Base-by-base conservation (phyloP, 2,329 filamentous ascomycete genomes). In the Fusarium sp. region DNA sequence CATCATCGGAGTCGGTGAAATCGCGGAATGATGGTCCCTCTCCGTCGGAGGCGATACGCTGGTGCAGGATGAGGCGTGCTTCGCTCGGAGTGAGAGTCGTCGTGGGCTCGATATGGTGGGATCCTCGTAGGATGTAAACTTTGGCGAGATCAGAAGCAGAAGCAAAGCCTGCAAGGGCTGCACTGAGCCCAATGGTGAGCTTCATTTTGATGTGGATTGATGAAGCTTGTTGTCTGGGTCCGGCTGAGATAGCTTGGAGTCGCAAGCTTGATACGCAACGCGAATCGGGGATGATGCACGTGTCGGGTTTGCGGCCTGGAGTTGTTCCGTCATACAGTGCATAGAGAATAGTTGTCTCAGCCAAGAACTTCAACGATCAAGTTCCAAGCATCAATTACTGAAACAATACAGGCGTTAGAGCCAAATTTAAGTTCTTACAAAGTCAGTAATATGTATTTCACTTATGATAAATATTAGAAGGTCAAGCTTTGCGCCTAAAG, bases 11-110 rank as follows among this genome's bases (percentile, higher is more conserved):
- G 29, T 80, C 77, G 40, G 81, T 83, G 54, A 84, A 81, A 73
- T 83, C 85, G 76, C 80, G 83, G 74, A 82, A 81, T 71, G 82
- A 83, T 70, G 84, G 83, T 68, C 83, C 85, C 75, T 83, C 83
- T 74, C 83, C 81, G 34, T 81, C 78, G 59, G 82, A 80, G 20
- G 83, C 83, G 62, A 89, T 79, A 54, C 89, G 86, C 76, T 89
- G 88, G 15, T 89, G 84, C 50, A 91, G 78, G 74, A 91, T 83
- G 64, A 90, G 83, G 75, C 87, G 84, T 62, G 86, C 87, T 76
- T 89, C 81, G 77, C 86, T 83, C 72, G 84, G 83, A 51, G 86
- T 83, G 72, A 89, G 78, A 47, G 82, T 81, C 54, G 84, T 79
- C 49, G 81, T 74, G 32, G 79, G 71, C 64, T 66, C 64, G 44